Conservation (phyloP, 768 basidiomycete genomes). For the Mycena epipterygia region DNA sequence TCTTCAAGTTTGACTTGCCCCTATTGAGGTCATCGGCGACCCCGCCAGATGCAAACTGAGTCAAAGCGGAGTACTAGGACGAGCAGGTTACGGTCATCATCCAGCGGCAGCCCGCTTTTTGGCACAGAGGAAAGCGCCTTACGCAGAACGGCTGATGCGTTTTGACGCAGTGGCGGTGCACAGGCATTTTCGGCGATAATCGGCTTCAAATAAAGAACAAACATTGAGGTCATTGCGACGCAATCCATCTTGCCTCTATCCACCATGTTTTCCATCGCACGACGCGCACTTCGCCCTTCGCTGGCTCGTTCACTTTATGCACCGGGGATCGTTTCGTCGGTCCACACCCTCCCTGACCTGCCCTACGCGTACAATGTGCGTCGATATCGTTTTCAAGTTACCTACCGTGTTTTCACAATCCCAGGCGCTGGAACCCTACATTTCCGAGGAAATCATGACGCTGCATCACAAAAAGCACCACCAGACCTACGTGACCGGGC, state of each 20-base stretch:
- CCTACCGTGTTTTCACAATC: slow-evolving; percentile 33
- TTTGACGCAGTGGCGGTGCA: too few relatives aligned
- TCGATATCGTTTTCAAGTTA: slow-evolving; percentile 12
- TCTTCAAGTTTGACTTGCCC: too few relatives aligned
- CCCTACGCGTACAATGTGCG: slow-evolving; percentile 86
- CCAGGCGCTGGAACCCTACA: slow-evolving; percentile 89
- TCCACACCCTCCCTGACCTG: slow-evolving; percentile 84
- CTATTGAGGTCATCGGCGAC: too few relatives aligned
- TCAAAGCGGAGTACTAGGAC: too few relatives aligned
- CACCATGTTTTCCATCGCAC: slow-evolving; percentile 66
- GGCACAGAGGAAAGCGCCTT: too few relatives aligned
- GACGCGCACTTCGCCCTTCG: slow-evolving; percentile 57
- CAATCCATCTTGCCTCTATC: neutral
- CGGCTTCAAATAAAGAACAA: too few relatives aligned
- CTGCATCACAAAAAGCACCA: slow-evolving; percentile 95
- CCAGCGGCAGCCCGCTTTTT: too few relatives aligned
- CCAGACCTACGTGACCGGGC: slow-evolving; percentile 93
- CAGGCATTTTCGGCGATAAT: too few relatives aligned
- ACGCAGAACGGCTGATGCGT: too few relatives aligned
- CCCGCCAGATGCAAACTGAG: too few relatives aligned
- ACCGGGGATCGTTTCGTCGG: slow-evolving; percentile 54
- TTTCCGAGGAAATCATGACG: slow-evolving; percentile 93
- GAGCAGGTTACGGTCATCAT: too few relatives aligned
- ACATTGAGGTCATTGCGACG: slow-evolving; percentile 7
- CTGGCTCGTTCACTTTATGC: slow-evolving; percentile 61